Base-by-base conservation (phyloP, 1,284 basidiomycete species). In the Coniophora puteana region DNA sequence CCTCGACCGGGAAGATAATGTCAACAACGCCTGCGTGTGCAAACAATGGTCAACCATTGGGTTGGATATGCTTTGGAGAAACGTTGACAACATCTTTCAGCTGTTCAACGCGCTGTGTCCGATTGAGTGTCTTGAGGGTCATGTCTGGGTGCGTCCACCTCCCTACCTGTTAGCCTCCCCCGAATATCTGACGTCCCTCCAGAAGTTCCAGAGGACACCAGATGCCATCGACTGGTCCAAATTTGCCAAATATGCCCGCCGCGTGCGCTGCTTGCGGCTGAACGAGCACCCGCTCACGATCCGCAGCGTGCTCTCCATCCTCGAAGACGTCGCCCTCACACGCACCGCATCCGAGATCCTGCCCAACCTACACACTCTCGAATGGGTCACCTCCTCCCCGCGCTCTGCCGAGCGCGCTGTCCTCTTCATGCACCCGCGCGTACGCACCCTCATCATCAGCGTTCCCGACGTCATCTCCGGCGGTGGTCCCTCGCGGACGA, bases 241-340 rank as follows among this genome's bases (percentile, higher is more conserved):
- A 12, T 80, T 83, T 52, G 62, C 69, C 40, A 66, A 62, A 24
- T 83, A 82, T 48, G 70, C 70, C 16, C 56, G 63, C 18, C 75
- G 79, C 20, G 73, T 84, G 13, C 71, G 80, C 8, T 58, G 51
- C 3, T 43, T 76, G 16, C 52, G 47, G 25, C 66, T 63, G 42
- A 36, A 11, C 5, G 28, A 35, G 23, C 17, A 35, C 14, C n/a
- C n/a, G n/a, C n/a, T n/a, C n/a, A 35, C 18, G 8, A 7, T 8
- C 33, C 7, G 8, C 7, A n/a, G n/a, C n/a, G n/a, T n/a, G n/a
- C n/a, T n/a, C n/a, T 23, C 37, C 0, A 43, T 74, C 18, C 72
- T 81, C 47, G 72, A 78, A 51, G 72, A 74, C 38, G 63, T 83
- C 8, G 76, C 76, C 0, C 65, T 72, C 32, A 75, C 78, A 2